These are phyloP conservation scores for Heritiera littoralis DNA, from an alignment of 345 rosid genomes.

Conservation along the genomic window DNA sequence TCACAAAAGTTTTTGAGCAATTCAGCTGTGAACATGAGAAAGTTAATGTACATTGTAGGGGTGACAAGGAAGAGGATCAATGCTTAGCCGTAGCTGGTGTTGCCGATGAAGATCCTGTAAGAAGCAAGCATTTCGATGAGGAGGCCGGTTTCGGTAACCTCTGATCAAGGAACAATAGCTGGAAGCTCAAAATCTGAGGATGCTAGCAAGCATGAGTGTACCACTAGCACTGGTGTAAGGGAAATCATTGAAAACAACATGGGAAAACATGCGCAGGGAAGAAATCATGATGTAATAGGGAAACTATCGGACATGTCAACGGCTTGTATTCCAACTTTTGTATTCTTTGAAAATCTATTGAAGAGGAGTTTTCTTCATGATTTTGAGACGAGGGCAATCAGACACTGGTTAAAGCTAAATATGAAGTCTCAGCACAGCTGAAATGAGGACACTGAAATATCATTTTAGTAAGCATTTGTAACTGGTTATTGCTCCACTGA, in stretches of 20 bases:
- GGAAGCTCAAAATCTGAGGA: conserved; percentile 19
- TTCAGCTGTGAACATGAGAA: not conserved
- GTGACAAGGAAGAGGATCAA: conserved; percentile 49
- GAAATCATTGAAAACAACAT: not conserved
- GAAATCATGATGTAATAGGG: not conserved
- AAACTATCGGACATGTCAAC: not conserved
- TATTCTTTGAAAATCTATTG: no score
- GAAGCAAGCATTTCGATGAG: conserved; percentile 45
- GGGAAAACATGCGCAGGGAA: conserved; percentile 26
- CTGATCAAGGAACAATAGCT: not conserved
- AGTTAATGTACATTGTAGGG: conserved; percentile 31
- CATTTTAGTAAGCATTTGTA: no score
- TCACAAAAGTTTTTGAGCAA: not conserved
- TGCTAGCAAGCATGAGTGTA: conserved; percentile 4
- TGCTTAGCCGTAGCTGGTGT: conserved; percentile 12
- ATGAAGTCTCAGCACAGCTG: no score
- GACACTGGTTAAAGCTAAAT: no score
- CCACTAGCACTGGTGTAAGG: not conserved
- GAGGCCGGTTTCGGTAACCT: conserved; percentile 30
- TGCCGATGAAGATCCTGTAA: conserved; percentile 43
- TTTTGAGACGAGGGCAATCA: no score
- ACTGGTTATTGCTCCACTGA: no score
- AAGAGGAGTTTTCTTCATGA: no score
- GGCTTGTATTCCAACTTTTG: no score
- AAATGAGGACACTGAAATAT: no score